Evolutionary conservation across 306 rosid genomes (phyloP).

Genomic region (Delonix regia): DNA sequence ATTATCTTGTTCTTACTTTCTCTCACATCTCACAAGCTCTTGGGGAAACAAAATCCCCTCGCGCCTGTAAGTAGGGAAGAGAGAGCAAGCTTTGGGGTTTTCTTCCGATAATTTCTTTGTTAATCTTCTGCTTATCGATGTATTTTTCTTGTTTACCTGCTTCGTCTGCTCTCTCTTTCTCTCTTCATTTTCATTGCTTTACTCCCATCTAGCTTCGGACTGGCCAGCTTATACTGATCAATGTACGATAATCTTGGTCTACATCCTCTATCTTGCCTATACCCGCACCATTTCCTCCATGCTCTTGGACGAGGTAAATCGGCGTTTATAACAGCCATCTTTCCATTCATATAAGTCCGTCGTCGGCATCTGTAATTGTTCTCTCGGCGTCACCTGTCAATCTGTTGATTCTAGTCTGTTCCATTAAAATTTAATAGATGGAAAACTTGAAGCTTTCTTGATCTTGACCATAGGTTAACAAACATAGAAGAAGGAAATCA

Average conservation of each 20-base stretch:
- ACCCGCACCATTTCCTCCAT: conserved; percentile 21
- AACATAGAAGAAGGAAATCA: conserved; percentile 29
- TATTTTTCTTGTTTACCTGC: background rate
- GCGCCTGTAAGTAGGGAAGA: background rate
- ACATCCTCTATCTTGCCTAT: conserved; percentile 24
- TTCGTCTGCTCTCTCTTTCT: background rate
- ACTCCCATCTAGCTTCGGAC: background rate
- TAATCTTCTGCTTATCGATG: background rate
- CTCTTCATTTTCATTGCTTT: background rate
- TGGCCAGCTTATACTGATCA: background rate
- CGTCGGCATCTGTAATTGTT: conserved; percentile 3
- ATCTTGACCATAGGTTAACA: background rate
- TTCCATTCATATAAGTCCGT: conserved; percentile 15
- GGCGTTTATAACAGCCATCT: conserved; percentile 20
- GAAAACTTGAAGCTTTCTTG: background rate
- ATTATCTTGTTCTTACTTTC: background rate
- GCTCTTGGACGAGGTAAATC: conserved; percentile 46
- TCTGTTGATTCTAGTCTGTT: background rate
- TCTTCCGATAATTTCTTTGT: background rate
- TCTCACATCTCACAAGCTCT: background rate
- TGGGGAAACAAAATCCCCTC: background rate
- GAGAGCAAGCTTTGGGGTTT: background rate
- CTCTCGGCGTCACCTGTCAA: conserved; percentile 5
- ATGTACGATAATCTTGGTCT: background rate
- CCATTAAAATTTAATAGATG: background rate